Base-by-base conservation (phyloP, 2,329 filamentous ascomycete genomes). In the Venturia asperata region DNA sequence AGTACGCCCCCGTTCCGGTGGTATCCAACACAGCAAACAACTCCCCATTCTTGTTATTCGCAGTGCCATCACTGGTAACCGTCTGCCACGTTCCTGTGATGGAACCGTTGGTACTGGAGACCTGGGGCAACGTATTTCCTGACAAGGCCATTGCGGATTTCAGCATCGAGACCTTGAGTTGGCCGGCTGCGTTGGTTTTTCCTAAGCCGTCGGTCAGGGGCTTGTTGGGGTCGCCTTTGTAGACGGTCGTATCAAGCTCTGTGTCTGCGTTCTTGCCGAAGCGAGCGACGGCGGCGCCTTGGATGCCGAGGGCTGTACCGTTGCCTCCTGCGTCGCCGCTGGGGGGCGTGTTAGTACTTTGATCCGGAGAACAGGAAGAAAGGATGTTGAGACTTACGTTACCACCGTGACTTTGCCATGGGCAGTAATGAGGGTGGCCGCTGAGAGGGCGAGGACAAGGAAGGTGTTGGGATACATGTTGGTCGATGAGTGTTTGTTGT, bases 241-340 rank as follows among this genome's bases (percentile, higher is more conserved):
- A 81, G 68, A 80, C 74, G 45, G 78, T 80, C 39, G 79, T 80
- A 70, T 81, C 79, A 42, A 76, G 70, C 68, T 81, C 78, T 1
- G 78, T 80, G 67, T 73, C 69, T 42, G 68, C 70, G 73, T 80
- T 80, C 30, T 69, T 69, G 24, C 78, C 78, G 0, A 76, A 66
- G 9, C 75, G 74, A 7, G 79, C 77, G 19, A 80, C 75, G 64
- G 78, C 68, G 43, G 68, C 77, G 56, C 78, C 77, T 67, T 73
- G 69, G 66, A 79, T 80, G 27, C 72, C 78, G 3, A 79, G 71
- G n/a, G 74, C 77, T 1, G 77, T 79, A 27, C 73, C 74, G 69
- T 80, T 80, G 67, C 77, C 77, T 42, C 77, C 77, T 1, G 70
- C 70, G 66, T 78, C 73, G 52, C 76, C 76, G 9, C 47, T 52